Percentiles rank a stretch among this genome's conserved stretches.
These are phyloP conservation scores for Micromonas commoda DNA, from an alignment of 139 green algal genomes.

Conservation along the genomic window DNA sequence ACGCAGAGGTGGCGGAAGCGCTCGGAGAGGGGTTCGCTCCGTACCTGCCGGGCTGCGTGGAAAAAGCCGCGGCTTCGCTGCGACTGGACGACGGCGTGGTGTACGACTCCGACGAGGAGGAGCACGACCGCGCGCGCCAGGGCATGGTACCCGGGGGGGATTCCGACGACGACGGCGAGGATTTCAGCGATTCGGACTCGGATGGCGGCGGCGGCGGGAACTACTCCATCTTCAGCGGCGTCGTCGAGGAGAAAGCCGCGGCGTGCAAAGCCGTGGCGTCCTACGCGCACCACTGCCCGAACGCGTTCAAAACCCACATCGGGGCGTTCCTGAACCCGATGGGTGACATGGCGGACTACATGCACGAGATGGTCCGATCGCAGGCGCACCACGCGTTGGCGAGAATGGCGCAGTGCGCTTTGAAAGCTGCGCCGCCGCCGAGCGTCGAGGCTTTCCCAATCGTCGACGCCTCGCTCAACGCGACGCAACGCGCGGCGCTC, in stretches of 20 bases:
- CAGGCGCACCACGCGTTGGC: background rate
- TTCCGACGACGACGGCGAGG: slow-evolving; percentile 23
- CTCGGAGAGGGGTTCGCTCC: slow-evolving; percentile 38
- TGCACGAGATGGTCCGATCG: slow-evolving; percentile 53
- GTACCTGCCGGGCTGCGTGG: slow-evolving; percentile 39
- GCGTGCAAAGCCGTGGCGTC: slow-evolving; percentile 44
- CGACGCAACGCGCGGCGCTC: slow-evolving; percentile 19
- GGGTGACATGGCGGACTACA: slow-evolving; percentile 37
- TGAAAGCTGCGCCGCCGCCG: background rate
- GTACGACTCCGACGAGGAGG: slow-evolving; percentile 20
- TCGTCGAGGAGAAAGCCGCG: background rate
- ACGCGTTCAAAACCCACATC: slow-evolving; percentile 43
- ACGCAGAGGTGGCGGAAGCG: slow-evolving; percentile 29
- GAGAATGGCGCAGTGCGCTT: background rate
- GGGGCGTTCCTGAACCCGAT: slow-evolving; percentile 36
- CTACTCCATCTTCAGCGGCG: background rate
- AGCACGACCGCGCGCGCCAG: background rate
- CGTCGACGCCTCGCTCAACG: background rate
- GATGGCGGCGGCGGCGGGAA: slow-evolving; percentile 37
- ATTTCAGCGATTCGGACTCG: slow-evolving; percentile 25
- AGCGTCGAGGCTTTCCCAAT: background rate
- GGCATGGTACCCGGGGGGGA: no score
- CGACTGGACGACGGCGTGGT: slow-evolving; percentile 43
- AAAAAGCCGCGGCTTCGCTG: slow-evolving; percentile 41
- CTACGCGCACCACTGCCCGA: slow-evolving; percentile 45